Base-by-base conservation (phyloP, 768 basidiomycete species). In the Suillus fuscotomentosus region DNA sequence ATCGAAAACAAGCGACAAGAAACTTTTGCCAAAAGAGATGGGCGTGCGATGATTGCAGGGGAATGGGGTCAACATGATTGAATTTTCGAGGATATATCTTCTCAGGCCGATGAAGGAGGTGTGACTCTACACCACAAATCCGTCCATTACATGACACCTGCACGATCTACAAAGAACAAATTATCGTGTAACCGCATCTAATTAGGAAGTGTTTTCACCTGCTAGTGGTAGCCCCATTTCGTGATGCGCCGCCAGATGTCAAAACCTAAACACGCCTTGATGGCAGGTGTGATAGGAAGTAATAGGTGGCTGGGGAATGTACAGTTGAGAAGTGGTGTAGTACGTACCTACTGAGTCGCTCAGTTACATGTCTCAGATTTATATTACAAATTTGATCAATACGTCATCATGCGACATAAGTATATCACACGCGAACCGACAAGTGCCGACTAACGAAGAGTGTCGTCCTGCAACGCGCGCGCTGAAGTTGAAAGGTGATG, bases 171-270 rank as follows among this genome's bases (percentile, higher is more conserved):
- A 41, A 57, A 27, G 56, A 57, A 20, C 10, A 22, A 56, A 36
- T 20, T 39, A 38, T 11, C 5, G 17, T 34, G 13, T 42, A n/a
- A 38, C 34, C 31, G 34, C 15, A 17, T 47, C 63, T 20, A 61
- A 61, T 62, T 47, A 64, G 63, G 63, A 36, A 61, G 60, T 22
- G 11, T 62, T 63, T 63, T 63, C 63, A 60, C 63, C 59, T 31
- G 5, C 31, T 51, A 11, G 45, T 31, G 20, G 22, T 59, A 60
- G 42, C 24, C 31, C 22, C 13, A 38, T 38, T 5, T 39, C n/a
- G 27, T 34, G 17, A 36, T 20, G 24, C 15, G 38, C 22, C 8
- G 22, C 38, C n/a, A 57, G 38, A 41, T 27, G 1, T 42, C 39
- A 15, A 56, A 53, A 34, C 20, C 9, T 9, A 34, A 17, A 53